These are phyloP conservation scores for Saccharomycopsis amapae DNA, from an alignment of 805 yeast species.

Conservation along the genomic window DNA sequence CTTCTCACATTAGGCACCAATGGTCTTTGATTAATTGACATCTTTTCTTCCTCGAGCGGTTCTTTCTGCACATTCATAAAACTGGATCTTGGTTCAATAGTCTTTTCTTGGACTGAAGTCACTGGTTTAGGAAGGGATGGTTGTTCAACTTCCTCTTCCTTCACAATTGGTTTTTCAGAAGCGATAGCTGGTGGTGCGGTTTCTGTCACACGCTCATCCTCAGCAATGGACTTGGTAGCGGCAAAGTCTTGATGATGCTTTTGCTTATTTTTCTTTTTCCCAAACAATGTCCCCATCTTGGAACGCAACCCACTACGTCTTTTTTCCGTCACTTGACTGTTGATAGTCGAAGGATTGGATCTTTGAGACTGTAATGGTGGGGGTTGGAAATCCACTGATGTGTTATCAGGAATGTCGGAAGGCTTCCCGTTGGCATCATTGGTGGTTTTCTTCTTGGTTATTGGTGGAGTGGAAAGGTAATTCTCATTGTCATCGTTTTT, in stretches of 20 bases:
- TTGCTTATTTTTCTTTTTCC: slow-evolving; percentile 38
- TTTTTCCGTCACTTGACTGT: slow-evolving; percentile 21
- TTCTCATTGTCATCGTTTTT: no score
- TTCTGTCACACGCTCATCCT: neutral
- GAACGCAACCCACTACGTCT: slow-evolving; percentile 45
- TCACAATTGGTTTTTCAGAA: neutral
- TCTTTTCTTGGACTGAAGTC: neutral
- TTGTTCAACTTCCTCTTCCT: neutral
- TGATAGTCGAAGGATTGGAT: slow-evolving; percentile 16
- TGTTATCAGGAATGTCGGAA: no score
- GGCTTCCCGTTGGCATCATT: no score
- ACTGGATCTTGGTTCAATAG: neutral
- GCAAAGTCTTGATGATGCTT: slow-evolving; percentile 13
- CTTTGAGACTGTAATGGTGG: slow-evolving; percentile 15
- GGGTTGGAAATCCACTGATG: slow-evolving; percentile 5
- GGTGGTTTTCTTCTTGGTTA: neutral
- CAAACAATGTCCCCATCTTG: slow-evolving; percentile 68
- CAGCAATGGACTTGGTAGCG: neutral
- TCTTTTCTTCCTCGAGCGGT: neutral
- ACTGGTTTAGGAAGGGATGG: neutral
- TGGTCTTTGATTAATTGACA: slow-evolving; percentile 15
- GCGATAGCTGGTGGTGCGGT: neutral
- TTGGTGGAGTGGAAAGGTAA: neutral
- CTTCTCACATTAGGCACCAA: slow-evolving; percentile 12
- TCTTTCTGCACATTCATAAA: neutral